Conservation (phyloP, 768 basidiomycete genomes). For the Mycena sanguinolenta region DNA sequence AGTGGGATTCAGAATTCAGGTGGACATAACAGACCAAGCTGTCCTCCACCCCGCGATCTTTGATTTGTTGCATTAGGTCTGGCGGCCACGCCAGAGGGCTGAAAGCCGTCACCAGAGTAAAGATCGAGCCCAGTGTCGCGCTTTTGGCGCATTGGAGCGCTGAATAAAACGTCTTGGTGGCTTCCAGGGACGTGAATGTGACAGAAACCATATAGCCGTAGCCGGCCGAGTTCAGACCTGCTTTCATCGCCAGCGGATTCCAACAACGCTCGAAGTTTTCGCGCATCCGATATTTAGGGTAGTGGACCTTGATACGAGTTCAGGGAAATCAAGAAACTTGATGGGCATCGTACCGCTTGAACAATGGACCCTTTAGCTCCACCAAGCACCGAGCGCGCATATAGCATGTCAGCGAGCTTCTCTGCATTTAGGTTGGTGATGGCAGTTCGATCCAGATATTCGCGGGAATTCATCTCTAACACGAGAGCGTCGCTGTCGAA, state of each 20-base stretch:
- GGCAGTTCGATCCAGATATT: constrained; percentile 57
- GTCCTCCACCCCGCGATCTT: constrained; percentile 59
- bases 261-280: constrained; percentile 52
- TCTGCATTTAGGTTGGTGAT: constrained; percentile 62
- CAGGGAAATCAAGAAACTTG: neutral
- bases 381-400: constrained; percentile 42
- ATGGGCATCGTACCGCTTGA: constrained; percentile 60
- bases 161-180: constrained; percentile 59
- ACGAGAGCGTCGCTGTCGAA: constrained; percentile 65
- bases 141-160: constrained; percentile 63
- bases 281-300: constrained; percentile 54
- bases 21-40: constrained; percentile 28
- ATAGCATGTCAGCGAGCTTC: constrained; percentile 57
- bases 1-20: neutral
- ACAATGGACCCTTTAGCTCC: constrained; percentile 43
- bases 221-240: constrained; percentile 13
- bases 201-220: constrained; percentile 60
- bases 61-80: constrained; percentile 63
- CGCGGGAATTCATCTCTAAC: constrained; percentile 68
- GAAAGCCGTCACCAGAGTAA: constrained; percentile 67
- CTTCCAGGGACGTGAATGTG: constrained; percentile 56
- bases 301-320: constrained; percentile 25
- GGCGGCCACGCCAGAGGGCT: constrained; percentile 62
- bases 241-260: constrained; percentile 43
- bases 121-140: constrained; percentile 63